Conservation (phyloP, 2,329 filamentous ascomycete species). For the Neopestalotiopsis clavispora region DNA sequence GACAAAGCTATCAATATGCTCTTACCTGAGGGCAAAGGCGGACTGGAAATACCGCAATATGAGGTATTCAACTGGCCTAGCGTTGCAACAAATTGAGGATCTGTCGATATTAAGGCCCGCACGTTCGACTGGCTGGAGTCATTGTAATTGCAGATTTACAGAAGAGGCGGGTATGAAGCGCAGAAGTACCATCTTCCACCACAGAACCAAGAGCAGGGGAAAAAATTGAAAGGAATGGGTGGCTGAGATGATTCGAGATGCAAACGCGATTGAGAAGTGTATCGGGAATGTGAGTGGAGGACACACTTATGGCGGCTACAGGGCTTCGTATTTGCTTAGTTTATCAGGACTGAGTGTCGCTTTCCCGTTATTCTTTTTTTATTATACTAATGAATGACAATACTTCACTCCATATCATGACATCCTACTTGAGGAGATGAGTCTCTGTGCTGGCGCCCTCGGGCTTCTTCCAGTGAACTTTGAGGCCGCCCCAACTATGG, state of each 20-base stretch:
- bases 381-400: neutral
- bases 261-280: no score
- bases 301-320: no score
- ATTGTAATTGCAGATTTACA: neutral
- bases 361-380: no score
- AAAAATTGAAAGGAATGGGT: no score
- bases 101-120: neutral
- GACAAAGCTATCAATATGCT: slow-evolving; percentile 25
- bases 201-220: neutral
- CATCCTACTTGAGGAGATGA: slow-evolving; percentile 36
- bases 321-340: neutral
- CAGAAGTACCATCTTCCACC: no score
- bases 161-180: neutral
- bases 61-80: slow-evolving; percentile 28
- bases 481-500: slow-evolving; percentile 78
- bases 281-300: no score
- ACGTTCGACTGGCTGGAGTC: neutral
- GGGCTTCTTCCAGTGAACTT: slow-evolving; percentile 63
- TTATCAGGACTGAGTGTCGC: no score
- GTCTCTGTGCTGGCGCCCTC: slow-evolving; percentile 32
- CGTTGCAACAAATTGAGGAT: neutral
- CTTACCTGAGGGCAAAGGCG: slow-evolving; percentile 27
- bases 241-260: no score
- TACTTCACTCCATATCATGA: neutral
- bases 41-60: slow-evolving; percentile 31